phyloP scores from a whole-genome alignment of 2,329 filamentous ascomycete genomes.

The Aspergillus ochraceoroseus region DNA sequence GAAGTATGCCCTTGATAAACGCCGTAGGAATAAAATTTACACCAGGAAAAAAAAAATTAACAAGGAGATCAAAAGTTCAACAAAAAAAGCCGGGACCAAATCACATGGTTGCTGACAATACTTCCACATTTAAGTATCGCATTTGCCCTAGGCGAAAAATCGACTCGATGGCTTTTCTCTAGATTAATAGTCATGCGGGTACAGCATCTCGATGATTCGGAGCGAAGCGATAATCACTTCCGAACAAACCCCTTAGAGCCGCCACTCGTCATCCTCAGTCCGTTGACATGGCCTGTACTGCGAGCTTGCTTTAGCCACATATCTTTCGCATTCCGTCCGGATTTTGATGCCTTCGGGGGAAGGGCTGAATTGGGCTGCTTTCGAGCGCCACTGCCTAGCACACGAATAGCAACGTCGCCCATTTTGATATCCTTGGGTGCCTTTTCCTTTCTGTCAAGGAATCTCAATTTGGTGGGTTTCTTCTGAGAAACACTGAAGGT shows the following conservation, averaged over 20 bases:
- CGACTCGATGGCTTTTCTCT: too few relatives aligned
- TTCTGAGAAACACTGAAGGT: constrained; percentile 22
- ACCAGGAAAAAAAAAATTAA: too few relatives aligned
- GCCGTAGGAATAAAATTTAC: too few relatives aligned
- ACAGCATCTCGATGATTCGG: not conserved
- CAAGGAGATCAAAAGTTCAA: too few relatives aligned
- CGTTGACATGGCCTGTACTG: constrained; percentile 31
- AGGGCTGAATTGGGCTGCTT: constrained; percentile 39
- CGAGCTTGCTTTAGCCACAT: constrained; percentile 39
- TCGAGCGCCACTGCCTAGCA: constrained; percentile 39
- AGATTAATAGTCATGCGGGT: too few relatives aligned
- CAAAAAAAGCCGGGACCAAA: too few relatives aligned
- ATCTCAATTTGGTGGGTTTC: constrained; percentile 45
- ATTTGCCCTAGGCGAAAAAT: too few relatives aligned
- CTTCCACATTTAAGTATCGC: too few relatives aligned
- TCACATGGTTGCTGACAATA: too few relatives aligned
- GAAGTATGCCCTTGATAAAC: too few relatives aligned
- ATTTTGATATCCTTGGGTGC: constrained; percentile 49
- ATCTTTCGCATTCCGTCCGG: constrained; percentile 36
- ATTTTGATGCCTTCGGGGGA: constrained; percentile 45
- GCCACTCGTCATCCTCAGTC: constrained; percentile 37
- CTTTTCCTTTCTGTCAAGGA: constrained; percentile 47
- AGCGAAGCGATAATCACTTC: constrained; percentile 13
- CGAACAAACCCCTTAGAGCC: constrained; percentile 38
- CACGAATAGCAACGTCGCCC: constrained; percentile 48